Evolutionary conservation across 768 basidiomycete genomes (phyloP), one percentile per base, ranked within the genome.

Genomic region (Wakefieldia striispora): DNA sequence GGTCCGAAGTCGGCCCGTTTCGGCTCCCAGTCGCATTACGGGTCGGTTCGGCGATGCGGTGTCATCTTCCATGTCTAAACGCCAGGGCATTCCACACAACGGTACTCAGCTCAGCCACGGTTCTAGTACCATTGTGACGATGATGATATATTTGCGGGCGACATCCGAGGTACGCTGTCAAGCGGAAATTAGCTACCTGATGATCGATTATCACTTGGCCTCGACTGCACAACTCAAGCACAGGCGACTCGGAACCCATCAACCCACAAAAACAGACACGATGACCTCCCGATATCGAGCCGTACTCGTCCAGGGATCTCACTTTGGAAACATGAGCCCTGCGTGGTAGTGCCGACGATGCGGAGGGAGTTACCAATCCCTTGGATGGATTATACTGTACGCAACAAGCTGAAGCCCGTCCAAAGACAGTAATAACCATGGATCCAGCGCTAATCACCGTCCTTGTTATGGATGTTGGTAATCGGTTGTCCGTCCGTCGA

Each of bases 151-250:
- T 37, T 37, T 26, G 20, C 29, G 11, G 26, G 14, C 16, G 29
- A 13, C 29, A 29, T 17, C 2, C 36, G 41, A 23, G 16, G n/a
- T 29, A 29, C 26, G 6, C 20, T 26, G 26, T 35, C 14, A 26
- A 31, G 41, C 47, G 47, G 47, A 49, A 49, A 41, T 49, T 49
- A 20, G 34, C 6, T n/a, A 31, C 31, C 29, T 6, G 29, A 29
- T 29, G 29, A 29, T 29, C 27, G 10, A 9, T 29, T 29, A n/a
- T 29, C 8, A 4, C 4, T 2, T 4, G 27, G 27, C 5, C 27
- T 16, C 13, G 21, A 20, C 19, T 34, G 23, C 47, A 29, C 10
- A 29, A 29, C 10, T 29, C 27, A 29, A 29, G 10, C 8, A 24
- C 20, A 16, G 42, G 41, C 14, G 48, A 24, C 12, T 29, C 29